Conservation (phyloP, 805 yeast species). For the Ogataea naganishii region DNA sequence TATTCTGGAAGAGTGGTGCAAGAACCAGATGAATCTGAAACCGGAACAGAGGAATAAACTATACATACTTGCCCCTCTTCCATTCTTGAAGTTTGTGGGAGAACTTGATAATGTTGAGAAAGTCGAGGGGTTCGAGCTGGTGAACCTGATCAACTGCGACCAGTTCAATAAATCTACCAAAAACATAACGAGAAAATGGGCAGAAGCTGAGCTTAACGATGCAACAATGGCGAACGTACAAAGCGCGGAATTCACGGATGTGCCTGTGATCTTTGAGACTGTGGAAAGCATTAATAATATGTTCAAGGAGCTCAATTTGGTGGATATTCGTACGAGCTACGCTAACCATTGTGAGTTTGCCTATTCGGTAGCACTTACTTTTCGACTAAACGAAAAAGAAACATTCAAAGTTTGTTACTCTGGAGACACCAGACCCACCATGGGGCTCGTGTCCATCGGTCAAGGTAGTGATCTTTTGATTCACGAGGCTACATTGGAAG, state of each 20-base stretch:
- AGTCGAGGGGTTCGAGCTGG: too few relatives aligned
- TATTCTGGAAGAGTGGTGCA: conserved; percentile 59
- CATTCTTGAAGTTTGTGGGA: conserved; percentile 50
- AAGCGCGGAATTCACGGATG: conserved; percentile 58
- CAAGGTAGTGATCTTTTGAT: conserved; percentile 60
- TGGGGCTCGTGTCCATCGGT: conserved; percentile 55
- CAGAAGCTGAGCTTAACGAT: too few relatives aligned
- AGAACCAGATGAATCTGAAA: conserved; percentile 28
- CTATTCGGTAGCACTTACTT: conserved; percentile 53
- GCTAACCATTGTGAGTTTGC: conserved; percentile 85
- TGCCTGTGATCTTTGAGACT: conserved; percentile 1
- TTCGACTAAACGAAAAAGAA: conserved; percentile 21
- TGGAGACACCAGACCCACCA: conserved; percentile 89
- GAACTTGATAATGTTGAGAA: conserved; percentile 45
- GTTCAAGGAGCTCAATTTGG: conserved; percentile 34
- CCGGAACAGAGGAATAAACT: conserved; percentile 27
- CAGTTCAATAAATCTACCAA: conserved; percentile 31
- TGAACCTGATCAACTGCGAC: too few relatives aligned
- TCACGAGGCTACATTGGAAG: conserved; percentile 91
- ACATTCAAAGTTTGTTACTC: conserved; percentile 74
- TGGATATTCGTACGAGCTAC: conserved; percentile 46
- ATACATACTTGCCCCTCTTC: conserved; percentile 68
- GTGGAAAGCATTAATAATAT: conserved; percentile 22
- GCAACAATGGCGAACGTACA: conserved; percentile 39
- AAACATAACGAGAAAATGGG: too few relatives aligned